phyloP scores from a whole-genome alignment of 495 filamentous ascomycete species.

The Aspergillus cristatus region DNA sequence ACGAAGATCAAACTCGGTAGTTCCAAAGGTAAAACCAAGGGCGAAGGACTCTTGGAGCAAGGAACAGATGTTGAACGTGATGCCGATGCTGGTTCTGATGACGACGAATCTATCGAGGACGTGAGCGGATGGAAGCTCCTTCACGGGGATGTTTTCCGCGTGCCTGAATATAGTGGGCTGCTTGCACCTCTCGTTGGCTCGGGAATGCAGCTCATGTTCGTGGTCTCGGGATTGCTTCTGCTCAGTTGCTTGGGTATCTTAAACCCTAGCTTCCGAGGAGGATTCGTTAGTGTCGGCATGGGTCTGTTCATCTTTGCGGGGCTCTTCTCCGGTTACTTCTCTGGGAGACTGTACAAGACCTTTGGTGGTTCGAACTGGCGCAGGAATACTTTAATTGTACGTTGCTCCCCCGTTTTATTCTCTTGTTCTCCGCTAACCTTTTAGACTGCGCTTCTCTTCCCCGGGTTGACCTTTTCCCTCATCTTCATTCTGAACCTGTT shows the following conservation, averaged over 20 bases:
- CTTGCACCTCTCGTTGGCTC: slow-evolving; percentile 83
- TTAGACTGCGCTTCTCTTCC: slow-evolving; percentile 71
- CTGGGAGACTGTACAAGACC: slow-evolving; percentile 73
- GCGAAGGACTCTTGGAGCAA: slow-evolving; percentile 57
- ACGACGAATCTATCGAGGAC: slow-evolving; percentile 76
- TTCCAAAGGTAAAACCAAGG: slow-evolving; percentile 37
- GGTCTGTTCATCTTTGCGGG: slow-evolving; percentile 86
- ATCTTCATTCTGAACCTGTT: slow-evolving; percentile 86
- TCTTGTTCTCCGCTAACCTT: slow-evolving; percentile 11
- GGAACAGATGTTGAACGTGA: slow-evolving; percentile 49
- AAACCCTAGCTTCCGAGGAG: slow-evolving; percentile 87
- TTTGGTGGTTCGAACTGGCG: slow-evolving; percentile 75
- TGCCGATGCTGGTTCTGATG: slow-evolving; percentile 52
- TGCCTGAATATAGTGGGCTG: slow-evolving; percentile 63
- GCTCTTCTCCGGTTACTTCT: slow-evolving; percentile 89
- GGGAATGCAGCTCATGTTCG: slow-evolving; percentile 83
- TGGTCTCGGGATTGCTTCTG: slow-evolving; percentile 68
- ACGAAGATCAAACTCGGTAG: slow-evolving; percentile 51
- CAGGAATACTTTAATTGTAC: slow-evolving; percentile 65
- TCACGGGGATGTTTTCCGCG: slow-evolving; percentile 90
- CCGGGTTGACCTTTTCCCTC: slow-evolving; percentile 68
- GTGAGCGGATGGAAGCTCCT: slow-evolving; percentile 88
- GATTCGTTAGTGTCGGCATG: slow-evolving; percentile 80
- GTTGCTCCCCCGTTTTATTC: slow-evolving; percentile 4
- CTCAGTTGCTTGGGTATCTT: slow-evolving; percentile 75